Conservation (phyloP, 2,329 filamentous ascomycete species). For the Penicillium crustosum region DNA sequence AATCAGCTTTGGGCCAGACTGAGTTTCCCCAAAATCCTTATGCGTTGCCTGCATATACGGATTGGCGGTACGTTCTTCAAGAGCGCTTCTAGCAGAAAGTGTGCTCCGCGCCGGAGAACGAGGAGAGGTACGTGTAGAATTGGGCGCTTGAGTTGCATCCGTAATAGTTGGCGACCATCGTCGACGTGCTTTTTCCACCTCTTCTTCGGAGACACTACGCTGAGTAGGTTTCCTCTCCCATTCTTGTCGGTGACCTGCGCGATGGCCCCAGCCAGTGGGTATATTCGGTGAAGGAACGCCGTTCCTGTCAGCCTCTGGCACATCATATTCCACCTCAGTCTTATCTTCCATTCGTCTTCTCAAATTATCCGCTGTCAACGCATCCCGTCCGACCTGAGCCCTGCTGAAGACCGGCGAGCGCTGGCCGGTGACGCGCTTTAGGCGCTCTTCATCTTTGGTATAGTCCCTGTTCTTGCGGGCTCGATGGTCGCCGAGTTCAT, state of each 20-base stretch:
- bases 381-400: constrained; percentile 33
- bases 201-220: constrained; percentile 21
- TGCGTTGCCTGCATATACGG: constrained; percentile 12
- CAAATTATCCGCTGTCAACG: constrained; percentile 39
- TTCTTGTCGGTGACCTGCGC: constrained; percentile 32
- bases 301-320: constrained; percentile 26
- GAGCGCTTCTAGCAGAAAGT: constrained; percentile 21
- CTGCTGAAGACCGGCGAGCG: constrained; percentile 44
- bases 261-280: constrained; percentile 40
- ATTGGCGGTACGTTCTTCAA: constrained; percentile 26
- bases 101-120: constrained; percentile 31
- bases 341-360: constrained; percentile 37
- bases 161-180: constrained; percentile 19
- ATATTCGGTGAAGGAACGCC: constrained; percentile 37
- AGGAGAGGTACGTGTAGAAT: constrained; percentile 32
- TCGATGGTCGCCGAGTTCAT: constrained; percentile 35
- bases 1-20: constrained; percentile 15
- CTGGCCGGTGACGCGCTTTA: constrained; percentile 40
- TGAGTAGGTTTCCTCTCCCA: constrained; percentile 38
- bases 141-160: constrained; percentile 31
- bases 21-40: constrained; percentile 11
- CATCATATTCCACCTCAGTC: constrained; percentile 10
- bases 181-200: constrained; percentile 9
- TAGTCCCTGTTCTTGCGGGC: constrained; percentile 38
- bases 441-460: constrained; percentile 40